phyloP scores from a whole-genome alignment of 441 rosid species.

The Adansonia rubrostipa region DNA sequence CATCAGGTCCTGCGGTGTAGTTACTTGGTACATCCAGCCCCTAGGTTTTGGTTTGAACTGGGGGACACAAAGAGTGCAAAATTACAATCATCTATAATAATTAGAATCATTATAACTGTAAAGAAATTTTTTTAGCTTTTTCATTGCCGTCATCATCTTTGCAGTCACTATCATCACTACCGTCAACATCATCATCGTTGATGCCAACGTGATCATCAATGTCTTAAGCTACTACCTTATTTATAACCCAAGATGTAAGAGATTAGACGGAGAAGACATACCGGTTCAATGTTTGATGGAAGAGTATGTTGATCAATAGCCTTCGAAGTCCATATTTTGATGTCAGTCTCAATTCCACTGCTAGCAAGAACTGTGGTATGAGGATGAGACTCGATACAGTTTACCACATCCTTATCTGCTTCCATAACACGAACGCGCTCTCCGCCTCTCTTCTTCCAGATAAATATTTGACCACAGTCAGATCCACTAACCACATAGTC shows the following conservation, averaged over 20 bases:
- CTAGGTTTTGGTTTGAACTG: slow-evolving; percentile 64
- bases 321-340: slow-evolving; percentile 85
- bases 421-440: slow-evolving; percentile 76
- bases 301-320: slow-evolving; percentile 63
- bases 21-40: slow-evolving; percentile 55
- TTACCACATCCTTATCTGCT: slow-evolving; percentile 76
- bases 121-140: slow-evolving; percentile 18
- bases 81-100: slow-evolving; percentile 31
- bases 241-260: not conserved
- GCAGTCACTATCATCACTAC: slow-evolving; percentile 28
- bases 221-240: not conserved
- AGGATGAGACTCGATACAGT: slow-evolving; percentile 87
- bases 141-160: slow-evolving; percentile 23
- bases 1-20: slow-evolving; percentile 68
- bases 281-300: slow-evolving; percentile 71
- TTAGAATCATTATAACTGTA: slow-evolving; percentile 31
- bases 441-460: slow-evolving; percentile 85
- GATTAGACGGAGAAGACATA: slow-evolving; percentile 35
- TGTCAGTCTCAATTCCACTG: slow-evolving; percentile 78
- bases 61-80: slow-evolving; percentile 41
- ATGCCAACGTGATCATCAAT: not conserved
- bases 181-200: slow-evolving; percentile 22
- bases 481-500: slow-evolving; percentile 94
- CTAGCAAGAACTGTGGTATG: slow-evolving; percentile 72
- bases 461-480: slow-evolving; percentile 91